Evolutionary conservation across 495 filamentous ascomycete species (phyloP).

Genomic region (Aspergillus steynii): DNA sequence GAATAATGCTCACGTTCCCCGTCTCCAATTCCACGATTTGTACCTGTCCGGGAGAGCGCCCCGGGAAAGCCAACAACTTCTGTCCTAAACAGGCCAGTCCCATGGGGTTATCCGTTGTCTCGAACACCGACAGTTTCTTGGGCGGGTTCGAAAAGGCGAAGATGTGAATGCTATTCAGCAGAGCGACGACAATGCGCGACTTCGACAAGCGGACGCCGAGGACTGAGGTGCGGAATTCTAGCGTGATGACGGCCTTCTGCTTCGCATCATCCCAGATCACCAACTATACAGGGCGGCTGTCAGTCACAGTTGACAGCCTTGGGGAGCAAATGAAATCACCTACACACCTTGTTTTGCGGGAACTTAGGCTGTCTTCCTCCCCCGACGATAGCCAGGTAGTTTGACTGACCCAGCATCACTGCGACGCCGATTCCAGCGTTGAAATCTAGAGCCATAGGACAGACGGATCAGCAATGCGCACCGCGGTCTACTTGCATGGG

Average conservation of each 20-base stretch:
- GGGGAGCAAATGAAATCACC: slow-evolving; percentile 4
- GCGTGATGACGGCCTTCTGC: slow-evolving; percentile 68
- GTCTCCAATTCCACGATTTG: slow-evolving; percentile 81
- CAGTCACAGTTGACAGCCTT: neutral
- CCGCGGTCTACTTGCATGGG: neutral
- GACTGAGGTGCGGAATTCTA: slow-evolving; percentile 75
- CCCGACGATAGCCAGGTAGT: slow-evolving; percentile 86
- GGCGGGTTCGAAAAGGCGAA: slow-evolving; percentile 81
- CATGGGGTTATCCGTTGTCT: slow-evolving; percentile 83
- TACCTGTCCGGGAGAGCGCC: slow-evolving; percentile 83
- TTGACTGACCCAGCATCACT: slow-evolving; percentile 85
- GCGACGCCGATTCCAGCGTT: slow-evolving; percentile 81
- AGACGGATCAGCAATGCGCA: slow-evolving; percentile 4
- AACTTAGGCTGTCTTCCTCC: slow-evolving; percentile 87
- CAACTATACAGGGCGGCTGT: slow-evolving; percentile 46
- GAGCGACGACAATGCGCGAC: slow-evolving; percentile 75
- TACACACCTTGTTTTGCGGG: slow-evolving; percentile 76
- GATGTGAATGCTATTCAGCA: slow-evolving; percentile 79
- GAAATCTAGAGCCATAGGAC: slow-evolving; percentile 59
- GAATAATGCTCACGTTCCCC: slow-evolving; percentile 89
- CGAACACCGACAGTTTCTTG: slow-evolving; percentile 69
- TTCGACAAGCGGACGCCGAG: slow-evolving; percentile 76
- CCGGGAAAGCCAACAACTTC: slow-evolving; percentile 76
- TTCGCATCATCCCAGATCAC: slow-evolving; percentile 92
- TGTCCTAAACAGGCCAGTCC: slow-evolving; percentile 79